A percentile compares a stretch with the other conserved stretches of the same genome.
Conservation (phyloP, 257 asterid genomes). For the Coffea eugenioides region DNA sequence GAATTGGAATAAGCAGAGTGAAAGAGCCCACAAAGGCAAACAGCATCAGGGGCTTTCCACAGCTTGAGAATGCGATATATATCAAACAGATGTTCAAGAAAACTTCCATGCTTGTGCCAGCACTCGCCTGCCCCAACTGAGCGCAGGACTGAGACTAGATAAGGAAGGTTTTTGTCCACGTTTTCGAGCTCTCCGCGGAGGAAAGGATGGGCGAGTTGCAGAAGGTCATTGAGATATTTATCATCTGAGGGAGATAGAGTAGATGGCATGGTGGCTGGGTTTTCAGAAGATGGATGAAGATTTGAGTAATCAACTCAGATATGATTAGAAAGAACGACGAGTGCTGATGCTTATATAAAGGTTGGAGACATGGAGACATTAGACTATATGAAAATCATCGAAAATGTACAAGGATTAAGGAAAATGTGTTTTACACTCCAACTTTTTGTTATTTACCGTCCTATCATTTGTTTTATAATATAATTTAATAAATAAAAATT, state of each 20-base stretch:
- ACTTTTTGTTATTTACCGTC: too few relatives aligned
- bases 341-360: too few relatives aligned
- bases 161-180: constrained; percentile 54
- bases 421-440: too few relatives aligned
- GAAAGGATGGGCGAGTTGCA: constrained; percentile 71
- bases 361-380: too few relatives aligned
- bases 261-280: neutral
- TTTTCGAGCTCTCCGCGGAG: constrained; percentile 68
- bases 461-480: too few relatives aligned
- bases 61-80: constrained; percentile 71
- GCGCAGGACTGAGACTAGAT: constrained; percentile 55
- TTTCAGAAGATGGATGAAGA: too few relatives aligned
- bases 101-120: constrained; percentile 90
- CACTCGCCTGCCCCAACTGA: constrained; percentile 89
- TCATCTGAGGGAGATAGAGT: neutral
- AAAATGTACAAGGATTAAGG: too few relatives aligned
- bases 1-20: constrained; percentile 95
- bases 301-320: too few relatives aligned
- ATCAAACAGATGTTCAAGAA: constrained; percentile 69
- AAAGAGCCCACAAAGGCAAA: constrained; percentile 85
- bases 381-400: too few relatives aligned
- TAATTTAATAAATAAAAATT: too few relatives aligned
- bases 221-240: constrained; percentile 13
- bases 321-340: too few relatives aligned
- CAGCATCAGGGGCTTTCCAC: constrained; percentile 76